Conservation (phyloP, 768 basidiomycete genomes). For the Paxillus ammoniavirescens region DNA sequence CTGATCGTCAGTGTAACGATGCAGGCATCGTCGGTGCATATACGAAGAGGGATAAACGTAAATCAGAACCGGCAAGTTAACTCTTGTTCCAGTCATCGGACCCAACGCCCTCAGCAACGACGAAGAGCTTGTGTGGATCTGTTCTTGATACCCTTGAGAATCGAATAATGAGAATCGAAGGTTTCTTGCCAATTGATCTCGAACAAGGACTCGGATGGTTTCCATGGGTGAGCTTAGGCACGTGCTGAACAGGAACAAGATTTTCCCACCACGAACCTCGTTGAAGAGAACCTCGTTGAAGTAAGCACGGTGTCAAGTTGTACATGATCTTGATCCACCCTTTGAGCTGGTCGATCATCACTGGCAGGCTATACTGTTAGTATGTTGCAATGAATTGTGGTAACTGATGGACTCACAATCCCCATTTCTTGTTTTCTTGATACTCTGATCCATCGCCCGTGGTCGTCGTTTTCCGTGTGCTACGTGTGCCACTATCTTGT, state of each 20-base stretch:
- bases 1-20: too few species aligned
- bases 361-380: too few species aligned
- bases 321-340: conserved; percentile 12
- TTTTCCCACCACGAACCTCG: conserved; percentile 34
- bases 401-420: too few species aligned
- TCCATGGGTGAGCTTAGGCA: background rate
- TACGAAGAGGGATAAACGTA: too few species aligned
- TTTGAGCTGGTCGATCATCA: conserved; percentile 6
- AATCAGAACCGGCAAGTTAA: background rate
- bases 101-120: conserved; percentile 46
- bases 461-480: too few species aligned
- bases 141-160: conserved; percentile 41
- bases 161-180: conserved; percentile 36
- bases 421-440: too few species aligned
- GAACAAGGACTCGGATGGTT: conserved; percentile 38
- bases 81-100: conserved; percentile 47
- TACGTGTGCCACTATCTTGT: too few species aligned
- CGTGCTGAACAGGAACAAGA: background rate
- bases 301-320: conserved; percentile 40
- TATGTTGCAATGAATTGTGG: too few species aligned
- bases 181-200: conserved; percentile 8
- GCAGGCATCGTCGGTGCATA: background rate
- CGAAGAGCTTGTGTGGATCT: conserved; percentile 42
- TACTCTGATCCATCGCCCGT: too few species aligned
- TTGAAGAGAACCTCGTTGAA: too few species aligned